Evolutionary conservation across 495 filamentous ascomycete species (phyloP).

Genomic region (Monascus purpureus): DNA sequence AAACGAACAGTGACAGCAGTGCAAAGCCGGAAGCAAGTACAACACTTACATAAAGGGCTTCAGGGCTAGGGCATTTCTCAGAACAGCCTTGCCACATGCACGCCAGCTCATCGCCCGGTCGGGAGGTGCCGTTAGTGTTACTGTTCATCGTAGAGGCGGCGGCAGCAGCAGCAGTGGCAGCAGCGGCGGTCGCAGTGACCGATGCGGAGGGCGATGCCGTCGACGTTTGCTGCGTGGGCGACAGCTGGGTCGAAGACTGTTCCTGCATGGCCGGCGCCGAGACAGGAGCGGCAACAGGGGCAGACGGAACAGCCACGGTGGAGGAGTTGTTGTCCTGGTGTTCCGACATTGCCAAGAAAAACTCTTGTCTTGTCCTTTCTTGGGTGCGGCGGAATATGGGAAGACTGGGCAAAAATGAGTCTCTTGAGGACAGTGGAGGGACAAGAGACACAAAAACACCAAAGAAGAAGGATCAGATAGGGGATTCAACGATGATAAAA

Average conservation of each 20-base stretch:
- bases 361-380: conserved; percentile 10
- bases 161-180: conserved; percentile 9
- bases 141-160: conserved; percentile 30
- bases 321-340: conserved; percentile 11
- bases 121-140: conserved; percentile 20
- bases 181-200: conserved; percentile 19
- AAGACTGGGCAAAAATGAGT: conserved; percentile 4
- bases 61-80: conserved; percentile 66
- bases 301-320: conserved; percentile 4
- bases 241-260: conserved; percentile 6
- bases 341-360: conserved; percentile 21
- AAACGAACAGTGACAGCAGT: too few relatives aligned
- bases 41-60: conserved; percentile 75
- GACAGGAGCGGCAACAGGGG: conserved; percentile 15
- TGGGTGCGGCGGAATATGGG: conserved; percentile 10
- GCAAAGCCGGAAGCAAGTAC: conserved; percentile 1
- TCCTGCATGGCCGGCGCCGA: conserved; percentile 14
- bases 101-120: conserved; percentile 42
- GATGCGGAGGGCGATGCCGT: conserved; percentile 12
- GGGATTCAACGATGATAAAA: too few relatives aligned
- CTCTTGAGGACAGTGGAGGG: too few relatives aligned
- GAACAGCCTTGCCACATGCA: conserved; percentile 83
- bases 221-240: conserved; percentile 9
- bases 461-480: too few relatives aligned
- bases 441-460: too few relatives aligned